Evolutionary conservation across 495 filamentous ascomycete species (phyloP).

Genomic region (Talaromyces stipitatus): DNA sequence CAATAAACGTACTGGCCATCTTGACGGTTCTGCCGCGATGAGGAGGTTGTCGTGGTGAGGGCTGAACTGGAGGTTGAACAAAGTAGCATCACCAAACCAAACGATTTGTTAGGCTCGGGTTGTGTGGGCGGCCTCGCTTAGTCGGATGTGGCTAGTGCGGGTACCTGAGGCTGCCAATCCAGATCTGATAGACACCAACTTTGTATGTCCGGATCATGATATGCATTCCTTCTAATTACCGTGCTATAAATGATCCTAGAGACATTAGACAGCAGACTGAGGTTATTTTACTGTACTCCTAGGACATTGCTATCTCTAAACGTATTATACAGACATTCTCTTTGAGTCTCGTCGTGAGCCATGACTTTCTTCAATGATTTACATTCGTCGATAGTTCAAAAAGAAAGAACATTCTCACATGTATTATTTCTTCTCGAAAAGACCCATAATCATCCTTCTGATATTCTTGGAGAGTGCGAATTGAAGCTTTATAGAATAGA

Average conservation of each 20-base stretch:
- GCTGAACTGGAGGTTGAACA: conserved; percentile 4
- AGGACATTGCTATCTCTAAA: not conserved
- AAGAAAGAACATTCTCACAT: too few relatives aligned
- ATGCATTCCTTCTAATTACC: not conserved
- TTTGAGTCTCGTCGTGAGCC: not conserved
- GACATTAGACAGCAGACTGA: not conserved
- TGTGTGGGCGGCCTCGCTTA: conserved; percentile 7
- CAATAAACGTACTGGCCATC: conserved; percentile 43
- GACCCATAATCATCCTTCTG: not conserved
- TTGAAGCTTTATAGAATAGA: not conserved
- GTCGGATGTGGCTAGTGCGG: conserved; percentile 5
- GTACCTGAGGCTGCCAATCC: too few relatives aligned
- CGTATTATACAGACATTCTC: not conserved
- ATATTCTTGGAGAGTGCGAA: not conserved
- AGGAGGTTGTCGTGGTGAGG: conserved; percentile 19
- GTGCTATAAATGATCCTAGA: not conserved
- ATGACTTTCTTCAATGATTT: not conserved
- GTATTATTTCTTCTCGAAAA: too few relatives aligned
- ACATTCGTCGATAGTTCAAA: too few relatives aligned
- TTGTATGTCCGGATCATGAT: too few relatives aligned
- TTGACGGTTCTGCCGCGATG: conserved; percentile 41
- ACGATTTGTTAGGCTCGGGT: conserved; percentile 1
- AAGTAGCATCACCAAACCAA: not conserved
- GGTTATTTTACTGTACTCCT: not conserved
- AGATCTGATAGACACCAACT: too few relatives aligned